Evolutionary conservation across 352 stramenopile species (phyloP), one percentile per base, ranked within the genome.

Genomic region (Globisporangium heterothallicum): DNA sequence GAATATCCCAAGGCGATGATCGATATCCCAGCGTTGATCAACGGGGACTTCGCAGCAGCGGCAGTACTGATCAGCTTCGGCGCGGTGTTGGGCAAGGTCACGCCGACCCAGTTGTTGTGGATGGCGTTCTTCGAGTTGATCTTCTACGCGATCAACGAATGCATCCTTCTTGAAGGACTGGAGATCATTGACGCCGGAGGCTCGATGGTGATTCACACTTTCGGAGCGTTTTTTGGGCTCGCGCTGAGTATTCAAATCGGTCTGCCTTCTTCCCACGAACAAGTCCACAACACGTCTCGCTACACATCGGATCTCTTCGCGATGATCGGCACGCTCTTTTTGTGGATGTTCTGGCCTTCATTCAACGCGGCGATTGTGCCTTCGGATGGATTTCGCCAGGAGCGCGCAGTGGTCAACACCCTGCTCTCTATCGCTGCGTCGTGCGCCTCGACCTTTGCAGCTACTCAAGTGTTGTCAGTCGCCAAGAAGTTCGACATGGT

Each of bases 311-410:
- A 89, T 40, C 64, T 89, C 47, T 78, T 91, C 49, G 68, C 85
- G 4, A 84, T 95, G 66, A 86, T 95, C 59, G 85, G 85, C 6
- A 92, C 85, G 25, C 72, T 90, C 13, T 84, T 94, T 49, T 58
- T 93, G 34, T 95, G 85, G 85, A 87, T 92, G 63, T 95, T 84
- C 59, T 95, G 85, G 85, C 83, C 85, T 19, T 87, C 69, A 6
- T 95, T 95, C 70, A 91, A 93, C 44, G 66, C 73, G 1, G 83
- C 83, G 21, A 61, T 91, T 8, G 81, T 88, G 24, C 66, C 62
- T 7, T 53, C 55, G 0, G 64, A 76, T 1, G 72, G 66, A 6
- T 88, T 82, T 49, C 77, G 84, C 38, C 75, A 95, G 49, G 71
- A 88, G 19, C 71, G 68, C 9, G 83, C 72, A 10, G 55, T 94